These are phyloP conservation scores for Pharnaceum exiguum DNA, from an alignment of 148 eudicot species.

Conservation along the genomic window DNA sequence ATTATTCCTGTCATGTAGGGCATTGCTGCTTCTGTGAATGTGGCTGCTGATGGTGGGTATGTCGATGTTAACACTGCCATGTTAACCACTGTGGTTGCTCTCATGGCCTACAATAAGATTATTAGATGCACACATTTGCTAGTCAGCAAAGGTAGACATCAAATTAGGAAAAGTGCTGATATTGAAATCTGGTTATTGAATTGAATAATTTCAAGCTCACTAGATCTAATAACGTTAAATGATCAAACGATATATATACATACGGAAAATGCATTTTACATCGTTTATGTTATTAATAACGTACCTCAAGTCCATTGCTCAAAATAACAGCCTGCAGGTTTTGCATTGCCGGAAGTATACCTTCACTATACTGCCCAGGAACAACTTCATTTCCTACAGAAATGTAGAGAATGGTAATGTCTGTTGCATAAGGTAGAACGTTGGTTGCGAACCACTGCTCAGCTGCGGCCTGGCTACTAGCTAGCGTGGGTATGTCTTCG, in stretches of 20 bases:
- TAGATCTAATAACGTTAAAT: no score
- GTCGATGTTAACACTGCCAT: constrained; percentile 12
- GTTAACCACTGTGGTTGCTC: constrained; percentile 31
- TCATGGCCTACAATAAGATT: constrained; percentile 16
- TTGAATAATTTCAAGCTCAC: no score
- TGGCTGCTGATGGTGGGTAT: constrained; percentile 41
- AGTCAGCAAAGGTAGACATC: no score
- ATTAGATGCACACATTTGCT: no score
- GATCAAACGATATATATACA: no score
- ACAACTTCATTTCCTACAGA: constrained; percentile 53
- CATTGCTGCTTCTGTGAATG: constrained; percentile 15
- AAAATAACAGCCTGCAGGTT: constrained; percentile 30
- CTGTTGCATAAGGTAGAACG: constrained; percentile 26
- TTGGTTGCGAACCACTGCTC: constrained; percentile 28
- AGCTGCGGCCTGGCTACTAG: constrained; percentile 13
- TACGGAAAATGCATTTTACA: neutral
- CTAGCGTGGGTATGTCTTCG: constrained; percentile 18
- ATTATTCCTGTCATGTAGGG: constrained; percentile 9
- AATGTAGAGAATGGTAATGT: constrained; percentile 25
- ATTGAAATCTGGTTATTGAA: no score
- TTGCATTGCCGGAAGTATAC: constrained; percentile 37
- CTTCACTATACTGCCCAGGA: constrained; percentile 24
- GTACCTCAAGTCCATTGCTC: neutral
- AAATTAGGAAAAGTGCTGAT: no score
- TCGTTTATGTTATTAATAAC: constrained; percentile 5